Conservation (phyloP, 768 basidiomycete genomes). For the Crassisporium funariophilum region DNA sequence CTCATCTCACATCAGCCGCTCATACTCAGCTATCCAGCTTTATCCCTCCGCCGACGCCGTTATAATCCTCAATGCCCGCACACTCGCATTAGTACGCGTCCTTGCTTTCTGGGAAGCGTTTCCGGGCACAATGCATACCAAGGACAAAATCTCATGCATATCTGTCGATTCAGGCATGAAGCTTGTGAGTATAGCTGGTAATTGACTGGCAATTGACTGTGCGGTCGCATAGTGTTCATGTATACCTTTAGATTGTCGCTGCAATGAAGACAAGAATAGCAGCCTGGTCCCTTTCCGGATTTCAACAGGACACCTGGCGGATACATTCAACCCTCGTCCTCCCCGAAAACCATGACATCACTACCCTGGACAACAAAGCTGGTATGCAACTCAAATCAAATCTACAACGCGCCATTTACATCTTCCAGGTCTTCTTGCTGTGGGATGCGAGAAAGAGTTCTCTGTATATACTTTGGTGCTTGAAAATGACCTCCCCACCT, state of each 20-base stretch:
- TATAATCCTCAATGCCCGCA: constrained; percentile 71
- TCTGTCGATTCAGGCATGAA: constrained; percentile 80
- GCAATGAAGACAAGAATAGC: constrained; percentile 69
- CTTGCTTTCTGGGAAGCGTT: constrained; percentile 84
- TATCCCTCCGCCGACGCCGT: constrained; percentile 74
- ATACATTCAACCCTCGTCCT: constrained; percentile 82
- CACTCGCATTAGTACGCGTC: constrained; percentile 63
- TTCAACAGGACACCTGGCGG: constrained; percentile 66
- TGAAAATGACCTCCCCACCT: constrained; percentile 81
- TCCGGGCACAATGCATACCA: constrained; percentile 51
- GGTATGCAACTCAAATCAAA: constrained; percentile 44
- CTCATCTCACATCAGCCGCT: background rate
- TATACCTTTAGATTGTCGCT: constrained; percentile 85
- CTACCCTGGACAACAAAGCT: constrained; percentile 71
- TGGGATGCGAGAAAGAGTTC: constrained; percentile 61
- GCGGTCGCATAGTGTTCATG: no score
- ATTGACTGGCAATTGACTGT: no score
- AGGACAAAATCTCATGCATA: constrained; percentile 56
- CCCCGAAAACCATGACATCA: constrained; percentile 54
- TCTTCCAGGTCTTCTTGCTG: constrained; percentile 68
- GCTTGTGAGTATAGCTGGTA: constrained; percentile 79
- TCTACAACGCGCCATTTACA: constrained; percentile 20
- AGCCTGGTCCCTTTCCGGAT: constrained; percentile 76
- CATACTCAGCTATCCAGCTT: constrained; percentile 44
- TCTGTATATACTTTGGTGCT: constrained; percentile 78